Evolutionary conservation across 768 basidiomycete species (phyloP), one percentile per base, ranked within the genome.

Genomic region (Suillus subaureus): DNA sequence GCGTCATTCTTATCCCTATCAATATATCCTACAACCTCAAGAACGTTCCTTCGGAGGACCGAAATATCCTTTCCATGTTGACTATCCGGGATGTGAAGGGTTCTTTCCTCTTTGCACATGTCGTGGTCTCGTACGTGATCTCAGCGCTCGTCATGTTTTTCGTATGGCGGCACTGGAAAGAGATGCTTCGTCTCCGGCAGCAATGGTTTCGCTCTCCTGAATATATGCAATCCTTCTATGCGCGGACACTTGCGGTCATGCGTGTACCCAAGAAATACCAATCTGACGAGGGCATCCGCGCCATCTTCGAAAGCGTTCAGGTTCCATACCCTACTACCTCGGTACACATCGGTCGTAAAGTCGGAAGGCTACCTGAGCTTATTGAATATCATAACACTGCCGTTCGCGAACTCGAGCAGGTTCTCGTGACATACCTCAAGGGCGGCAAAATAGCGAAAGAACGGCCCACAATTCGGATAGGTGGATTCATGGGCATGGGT

Each of bases 301-400:
- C 83, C 4, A 86, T 96, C 61, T 94, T 97, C 74, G 87, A 91
- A 69, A 81, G 81, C 12, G 80, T 91, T 16, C 84, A 87, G 64
- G 86, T 96, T 8, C 95, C 95, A 16, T 96, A 97, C 75, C 94
- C 94, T 1, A 95, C 95, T 0, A 94, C 93, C 2, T 89, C 92
- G 28, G 94, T 96, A 7, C 93, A 96, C 77, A 89, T 96, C 61
- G 91, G 94, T 28, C 88, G 94, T 26, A 87, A 87, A 70, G 91
- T 98, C 40, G 97, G 96, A 33, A 84, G 88, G 64, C 88, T 99
- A 18, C 95, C 97, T 0, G 89, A 94, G 66, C 81, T 97, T 64
- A 93, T 99, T 68, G 92, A 97, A 64, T 91, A 89, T 71, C 94
- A 96, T 77, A 99, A 99, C 76, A 80, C 88, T 62, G 91, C 94